A percentile compares a stretch with the other conserved stretches of the same genome.
Conservation (phyloP, 2,329 filamentous ascomycete genomes). For the Phaeophleospora eucalypticola region DNA sequence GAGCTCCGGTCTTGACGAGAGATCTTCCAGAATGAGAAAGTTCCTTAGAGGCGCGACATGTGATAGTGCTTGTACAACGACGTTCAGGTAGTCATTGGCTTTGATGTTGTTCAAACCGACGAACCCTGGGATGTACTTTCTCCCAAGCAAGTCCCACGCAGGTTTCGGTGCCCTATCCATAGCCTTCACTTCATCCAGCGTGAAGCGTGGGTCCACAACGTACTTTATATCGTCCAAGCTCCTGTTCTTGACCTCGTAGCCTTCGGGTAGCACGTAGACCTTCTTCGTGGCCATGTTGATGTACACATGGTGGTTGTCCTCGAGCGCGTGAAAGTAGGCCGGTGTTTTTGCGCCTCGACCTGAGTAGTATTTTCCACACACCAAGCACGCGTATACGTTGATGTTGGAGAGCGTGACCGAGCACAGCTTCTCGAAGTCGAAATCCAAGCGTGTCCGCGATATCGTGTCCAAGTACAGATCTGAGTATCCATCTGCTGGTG, state of each 20-base stretch:
- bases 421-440: slow-evolving; percentile 98
- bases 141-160: slow-evolving; percentile 74
- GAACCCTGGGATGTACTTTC: slow-evolving; percentile 86
- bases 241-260: slow-evolving; percentile 92
- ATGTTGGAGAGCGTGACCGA: slow-evolving; percentile 95
- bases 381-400: slow-evolving; percentile 95
- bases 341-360: slow-evolving; percentile 90
- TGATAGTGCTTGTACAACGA: slow-evolving; percentile 83
- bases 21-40: slow-evolving; percentile 83
- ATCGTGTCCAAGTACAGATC: slow-evolving; percentile 98
- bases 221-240: slow-evolving; percentile 98
- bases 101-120: slow-evolving; percentile 99
- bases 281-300: slow-evolving; percentile 95
- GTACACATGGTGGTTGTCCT: slow-evolving; percentile 93
- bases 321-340: slow-evolving; percentile 95
- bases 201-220: slow-evolving; percentile 86
- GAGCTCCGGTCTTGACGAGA: slow-evolving; percentile 70
- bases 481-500: slow-evolving; percentile 81
- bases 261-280: slow-evolving; percentile 89
- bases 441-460: slow-evolving; percentile 86
- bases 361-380: slow-evolving; percentile 97
- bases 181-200: slow-evolving; percentile 71
- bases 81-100: slow-evolving; percentile 97
- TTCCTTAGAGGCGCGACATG: slow-evolving; percentile 88
- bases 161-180: slow-evolving; percentile 63